Percentiles rank a stretch among this genome's conserved stretches.
Evolutionary conservation across 768 basidiomycete genomes (phyloP).

Genomic region (Hericium coralloides): DNA sequence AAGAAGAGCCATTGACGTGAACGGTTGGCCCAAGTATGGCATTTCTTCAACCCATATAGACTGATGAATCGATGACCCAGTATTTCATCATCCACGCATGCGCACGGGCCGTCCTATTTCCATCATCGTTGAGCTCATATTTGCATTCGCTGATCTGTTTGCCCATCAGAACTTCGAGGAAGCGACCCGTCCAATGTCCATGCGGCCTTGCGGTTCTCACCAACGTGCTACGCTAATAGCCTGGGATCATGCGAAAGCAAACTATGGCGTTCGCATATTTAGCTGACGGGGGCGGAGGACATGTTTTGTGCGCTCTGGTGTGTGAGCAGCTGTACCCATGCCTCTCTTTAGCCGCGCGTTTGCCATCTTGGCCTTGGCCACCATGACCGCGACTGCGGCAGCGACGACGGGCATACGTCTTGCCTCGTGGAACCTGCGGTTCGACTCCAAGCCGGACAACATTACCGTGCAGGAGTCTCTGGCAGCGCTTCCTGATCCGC

Average conservation of each 20-base stretch:
- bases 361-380: neutral
- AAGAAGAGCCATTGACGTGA: too few relatives aligned
- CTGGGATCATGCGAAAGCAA: neutral
- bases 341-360: neutral
- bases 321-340: neutral
- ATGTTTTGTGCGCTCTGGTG: neutral
- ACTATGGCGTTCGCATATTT: neutral
- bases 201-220: neutral
- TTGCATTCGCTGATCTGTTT: too few relatives aligned
- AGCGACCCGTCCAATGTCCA: too few relatives aligned
- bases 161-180: too few relatives aligned
- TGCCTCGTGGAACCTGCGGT: slow-evolving; percentile 45
- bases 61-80: too few relatives aligned
- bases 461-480: slow-evolving; percentile 41
- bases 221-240: neutral
- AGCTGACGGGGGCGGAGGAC: neutral
- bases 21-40: too few relatives aligned
- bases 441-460: slow-evolving; percentile 41
- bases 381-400: neutral
- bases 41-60: too few relatives aligned
- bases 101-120: too few relatives aligned
- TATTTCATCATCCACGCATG: too few relatives aligned
- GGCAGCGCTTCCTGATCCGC: slow-evolving; percentile 33
- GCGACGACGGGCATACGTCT: slow-evolving; percentile 15
- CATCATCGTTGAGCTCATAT: too few relatives aligned